These are phyloP conservation scores for Macadamia integrifolia DNA, from an alignment of 164 flowering plant species.

Conservation along the genomic window DNA sequence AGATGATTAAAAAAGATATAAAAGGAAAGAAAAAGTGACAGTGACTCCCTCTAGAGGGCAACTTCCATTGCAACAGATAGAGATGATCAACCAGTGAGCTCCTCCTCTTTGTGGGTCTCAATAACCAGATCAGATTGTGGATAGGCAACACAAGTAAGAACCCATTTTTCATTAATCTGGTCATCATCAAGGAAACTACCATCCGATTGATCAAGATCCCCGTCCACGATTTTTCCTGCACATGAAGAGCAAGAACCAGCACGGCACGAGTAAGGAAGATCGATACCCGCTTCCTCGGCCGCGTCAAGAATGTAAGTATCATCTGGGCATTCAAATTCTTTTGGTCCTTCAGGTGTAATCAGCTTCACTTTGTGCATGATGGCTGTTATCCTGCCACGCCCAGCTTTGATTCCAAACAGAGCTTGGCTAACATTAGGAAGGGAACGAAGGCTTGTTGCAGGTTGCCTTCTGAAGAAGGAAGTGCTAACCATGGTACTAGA, in stretches of 20 bases:
- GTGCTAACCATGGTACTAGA: conserved; percentile 39
- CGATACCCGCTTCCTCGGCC: conserved; percentile 64
- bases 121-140: conserved; percentile 47
- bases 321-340: conserved; percentile 40
- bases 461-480: conserved; percentile 32
- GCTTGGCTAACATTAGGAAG: conserved; percentile 30
- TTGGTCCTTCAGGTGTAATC: conserved; percentile 39
- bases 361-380: conserved; percentile 53
- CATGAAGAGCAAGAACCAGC: conserved; percentile 93
- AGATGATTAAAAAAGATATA: background rate
- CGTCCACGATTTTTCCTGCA: conserved; percentile 56
- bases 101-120: conserved; percentile 91
- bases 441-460: conserved; percentile 27
- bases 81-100: conserved; percentile 27
- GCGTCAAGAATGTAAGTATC: conserved; percentile 65
- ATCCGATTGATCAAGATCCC: conserved; percentile 65
- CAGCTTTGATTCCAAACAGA: conserved; percentile 41
- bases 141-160: conserved; percentile 78
- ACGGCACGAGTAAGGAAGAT: conserved; percentile 85
- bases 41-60: too few species aligned
- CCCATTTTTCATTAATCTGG: conserved; percentile 55
- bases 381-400: conserved; percentile 30
- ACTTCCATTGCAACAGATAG: too few species aligned
- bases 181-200: conserved; percentile 77
- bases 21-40: too few species aligned